Evolutionary conservation across 805 yeast genomes (phyloP), one percentile per base, ranked within the genome.

Genomic region (Saccharomycopsis sp.): DNA sequence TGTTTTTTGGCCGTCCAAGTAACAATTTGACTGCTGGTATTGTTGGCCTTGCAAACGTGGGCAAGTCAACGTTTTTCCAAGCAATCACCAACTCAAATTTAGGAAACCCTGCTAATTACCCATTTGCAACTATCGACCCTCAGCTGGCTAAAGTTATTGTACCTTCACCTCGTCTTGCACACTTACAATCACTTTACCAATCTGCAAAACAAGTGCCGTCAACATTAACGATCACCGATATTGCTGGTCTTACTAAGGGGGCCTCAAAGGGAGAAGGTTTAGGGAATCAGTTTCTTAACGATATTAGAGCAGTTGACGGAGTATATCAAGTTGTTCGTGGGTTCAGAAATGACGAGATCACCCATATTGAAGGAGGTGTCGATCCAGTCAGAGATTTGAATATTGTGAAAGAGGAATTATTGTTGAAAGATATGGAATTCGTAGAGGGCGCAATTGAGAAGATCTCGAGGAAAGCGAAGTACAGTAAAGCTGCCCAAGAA

Each of bases 71-170:
- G 4, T 89, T 90, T 65, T 90, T 90, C 78, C 97, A 93, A 68
- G 96, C 96, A 46, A 83, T 93, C 59, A 90, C 97, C 46, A 79
- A 81, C 66, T 85, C 89, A 54, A 86, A 88, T 37, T 71, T 90
- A 55, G 97, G 98, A 49, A 88, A 74, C 70, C 97, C 98, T 44
- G 98, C 97, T 45, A 90, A 90, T 66, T 90, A 89, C 64, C 98
- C 98, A 22, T 90, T 87, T 64, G 98, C 98, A 31, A 90, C 98
- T 44, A 87, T 87, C 61, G 96, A 90, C 56, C 97, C 98, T 44
- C 97, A 93, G 69, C 96, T 90, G 70, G 89, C 88, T 4, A 67
- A 79, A 55, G 84, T 81, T 31, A 72, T 77, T 42, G 86, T 84
- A 32, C 87, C 86, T 47, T 77, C 84, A 40, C 65, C 68, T 38